Conservation (phyloP, 805 yeast genomes). For the Wickerhamiella slavikovae region DNA sequence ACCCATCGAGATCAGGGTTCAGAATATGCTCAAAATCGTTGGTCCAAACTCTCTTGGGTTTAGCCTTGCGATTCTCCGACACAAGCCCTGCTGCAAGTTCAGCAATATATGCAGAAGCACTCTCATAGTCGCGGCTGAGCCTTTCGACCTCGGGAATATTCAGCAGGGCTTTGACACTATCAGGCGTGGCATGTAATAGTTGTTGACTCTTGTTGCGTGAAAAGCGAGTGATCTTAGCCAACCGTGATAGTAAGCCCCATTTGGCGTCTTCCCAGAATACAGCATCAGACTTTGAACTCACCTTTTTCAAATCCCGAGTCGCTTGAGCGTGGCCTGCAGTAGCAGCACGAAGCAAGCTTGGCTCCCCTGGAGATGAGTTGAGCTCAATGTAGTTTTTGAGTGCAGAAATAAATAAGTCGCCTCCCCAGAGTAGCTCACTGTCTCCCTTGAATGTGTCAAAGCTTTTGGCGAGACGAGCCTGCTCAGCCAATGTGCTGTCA, state of each 20-base stretch:
- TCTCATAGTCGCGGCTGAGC: slow-evolving; percentile 78
- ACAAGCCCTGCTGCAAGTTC: slow-evolving; percentile 94
- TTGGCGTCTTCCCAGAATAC: slow-evolving; percentile 44
- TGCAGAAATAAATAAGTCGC: slow-evolving; percentile 45
- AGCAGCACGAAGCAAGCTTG: slow-evolving; percentile 52
- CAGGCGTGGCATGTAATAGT: slow-evolving; percentile 37
- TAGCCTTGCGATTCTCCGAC: slow-evolving; percentile 58
- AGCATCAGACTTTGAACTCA: slow-evolving; percentile 16
- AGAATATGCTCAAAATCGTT: slow-evolving; percentile 15
- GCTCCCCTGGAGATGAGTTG: slow-evolving; percentile 51
- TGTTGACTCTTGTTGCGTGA: slow-evolving; percentile 46
- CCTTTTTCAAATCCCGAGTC: slow-evolving; percentile 28
- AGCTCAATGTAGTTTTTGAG: slow-evolving; percentile 36
- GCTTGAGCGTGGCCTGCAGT: no score
- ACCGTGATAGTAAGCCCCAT: slow-evolving; percentile 70
- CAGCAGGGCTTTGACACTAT: slow-evolving; percentile 34
- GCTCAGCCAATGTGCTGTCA: slow-evolving; percentile 48
- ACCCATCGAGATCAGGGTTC: slow-evolving; percentile 18
- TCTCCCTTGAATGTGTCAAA: slow-evolving; percentile 51
- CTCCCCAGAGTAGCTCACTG: slow-evolving; percentile 62
- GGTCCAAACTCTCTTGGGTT: slow-evolving; percentile 20
- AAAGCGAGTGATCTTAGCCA: slow-evolving; percentile 52
- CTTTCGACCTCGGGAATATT: slow-evolving; percentile 60
- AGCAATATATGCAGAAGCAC: slow-evolving; percentile 79
- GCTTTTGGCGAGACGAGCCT: slow-evolving; percentile 33